phyloP scores from a whole-genome alignment of 768 basidiomycete genomes.

The Podaxis sp. region DNA sequence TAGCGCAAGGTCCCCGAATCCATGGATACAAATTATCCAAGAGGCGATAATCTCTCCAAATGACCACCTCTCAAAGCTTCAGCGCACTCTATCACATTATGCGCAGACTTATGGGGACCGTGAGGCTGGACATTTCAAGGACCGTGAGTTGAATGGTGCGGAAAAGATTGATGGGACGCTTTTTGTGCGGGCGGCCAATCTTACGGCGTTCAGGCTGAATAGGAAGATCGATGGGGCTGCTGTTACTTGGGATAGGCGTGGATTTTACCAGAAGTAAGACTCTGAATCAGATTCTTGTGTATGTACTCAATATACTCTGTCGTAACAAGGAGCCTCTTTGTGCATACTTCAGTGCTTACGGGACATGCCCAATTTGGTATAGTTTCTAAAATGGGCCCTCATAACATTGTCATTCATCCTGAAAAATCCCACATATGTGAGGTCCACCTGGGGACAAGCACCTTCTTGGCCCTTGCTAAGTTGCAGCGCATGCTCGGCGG shows the following conservation, averaged over 20 bases:
- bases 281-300: neutral
- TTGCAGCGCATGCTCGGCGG: too few relatives aligned
- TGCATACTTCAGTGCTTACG: neutral
- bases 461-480: too few relatives aligned
- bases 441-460: too few relatives aligned
- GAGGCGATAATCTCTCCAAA: conserved; percentile 54
- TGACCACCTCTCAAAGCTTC: conserved; percentile 43
- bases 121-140: conserved; percentile 10
- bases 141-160: conserved; percentile 41
- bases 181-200: conserved; percentile 52
- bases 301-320: too few relatives aligned
- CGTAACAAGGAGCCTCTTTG: neutral
- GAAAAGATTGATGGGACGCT: conserved; percentile 54
- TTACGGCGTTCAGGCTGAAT: conserved; percentile 38
- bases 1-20: conserved; percentile 38
- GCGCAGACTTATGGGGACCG: conserved; percentile 13
- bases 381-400: neutral
- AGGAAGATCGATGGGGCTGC: neutral
- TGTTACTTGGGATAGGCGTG: conserved; percentile 2
- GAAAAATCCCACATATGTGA: too few relatives aligned
- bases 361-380: neutral
- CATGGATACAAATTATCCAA: conserved; percentile 58
- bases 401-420: too few relatives aligned
- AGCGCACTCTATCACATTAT: conserved; percentile 35
- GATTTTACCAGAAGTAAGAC: neutral